Evolutionary conservation across 345 rosid genomes (phyloP).

Genomic region (Heritiera littoralis): DNA sequence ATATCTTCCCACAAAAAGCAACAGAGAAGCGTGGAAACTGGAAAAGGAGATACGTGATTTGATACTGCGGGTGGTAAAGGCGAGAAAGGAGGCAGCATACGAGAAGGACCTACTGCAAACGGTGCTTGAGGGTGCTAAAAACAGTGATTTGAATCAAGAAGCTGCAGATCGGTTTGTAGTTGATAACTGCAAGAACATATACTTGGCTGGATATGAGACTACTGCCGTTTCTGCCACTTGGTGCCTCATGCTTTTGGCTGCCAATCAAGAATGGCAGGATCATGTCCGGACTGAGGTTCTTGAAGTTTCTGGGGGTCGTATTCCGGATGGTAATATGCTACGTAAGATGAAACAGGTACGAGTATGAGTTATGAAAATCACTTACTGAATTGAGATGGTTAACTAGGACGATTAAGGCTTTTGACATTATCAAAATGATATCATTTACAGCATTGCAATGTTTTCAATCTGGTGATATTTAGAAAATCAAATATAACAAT

Average conservation of each 20-base stretch:
- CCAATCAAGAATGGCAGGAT: constrained; percentile 53
- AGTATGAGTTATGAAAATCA: neutral
- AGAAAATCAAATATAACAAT: neutral
- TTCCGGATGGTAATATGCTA: constrained; percentile 34
- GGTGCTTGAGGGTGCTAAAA: constrained; percentile 41
- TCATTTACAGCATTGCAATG: neutral
- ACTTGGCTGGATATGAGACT: constrained; percentile 49
- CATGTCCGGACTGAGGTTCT: constrained; percentile 40
- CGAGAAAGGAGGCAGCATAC: constrained; percentile 18
- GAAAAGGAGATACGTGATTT: constrained; percentile 37
- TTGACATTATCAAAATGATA: neutral
- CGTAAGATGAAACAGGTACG: constrained; percentile 43
- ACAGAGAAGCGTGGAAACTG: constrained; percentile 40
- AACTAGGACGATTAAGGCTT: neutral
- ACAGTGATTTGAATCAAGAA: constrained; percentile 20
- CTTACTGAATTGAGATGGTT: neutral
- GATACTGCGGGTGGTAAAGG: constrained; percentile 37
- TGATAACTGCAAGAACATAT: constrained; percentile 56
- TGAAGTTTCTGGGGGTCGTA: constrained; percentile 27
- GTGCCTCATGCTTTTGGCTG: constrained; percentile 50
- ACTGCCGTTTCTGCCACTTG: constrained; percentile 46
- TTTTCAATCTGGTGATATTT: neutral
- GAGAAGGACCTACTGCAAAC: constrained; percentile 42
- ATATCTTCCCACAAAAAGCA: constrained; percentile 35
- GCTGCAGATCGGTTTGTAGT: constrained; percentile 36